Conservation (phyloP, 1,284 basidiomycete genomes). For the Coniophora puteana region DNA sequence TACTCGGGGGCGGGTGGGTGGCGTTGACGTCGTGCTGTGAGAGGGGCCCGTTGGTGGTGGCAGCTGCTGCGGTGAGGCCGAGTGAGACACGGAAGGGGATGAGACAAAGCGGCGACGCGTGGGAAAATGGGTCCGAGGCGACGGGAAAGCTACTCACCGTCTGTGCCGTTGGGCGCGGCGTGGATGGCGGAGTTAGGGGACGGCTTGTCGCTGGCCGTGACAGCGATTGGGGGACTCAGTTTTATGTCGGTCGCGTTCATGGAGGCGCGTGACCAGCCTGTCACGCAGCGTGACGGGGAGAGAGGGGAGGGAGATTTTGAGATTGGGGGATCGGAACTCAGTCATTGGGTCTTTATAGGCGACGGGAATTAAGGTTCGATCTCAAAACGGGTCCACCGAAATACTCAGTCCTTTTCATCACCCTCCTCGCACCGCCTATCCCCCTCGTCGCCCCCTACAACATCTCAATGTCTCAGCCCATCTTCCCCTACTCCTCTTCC, state of each 20-base stretch:
- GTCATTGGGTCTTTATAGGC: constrained; percentile 72
- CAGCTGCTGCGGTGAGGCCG: constrained; percentile 28
- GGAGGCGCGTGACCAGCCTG: constrained; percentile 45
- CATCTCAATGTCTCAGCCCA: constrained; percentile 21
- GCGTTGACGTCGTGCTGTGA: constrained; percentile 44
- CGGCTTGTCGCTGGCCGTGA: constrained; percentile 26
- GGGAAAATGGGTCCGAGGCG: too few species aligned
- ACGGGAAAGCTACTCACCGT: constrained; percentile 23
- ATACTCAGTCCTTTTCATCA: constrained; percentile 28
- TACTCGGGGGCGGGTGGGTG: too few species aligned
- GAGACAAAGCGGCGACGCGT: too few species aligned
- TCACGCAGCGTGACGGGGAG: constrained; percentile 47
- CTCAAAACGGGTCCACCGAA: constrained; percentile 55
- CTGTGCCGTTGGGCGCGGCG: constrained; percentile 25
- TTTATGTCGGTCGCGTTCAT: constrained; percentile 50
- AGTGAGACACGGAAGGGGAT: too few species aligned
- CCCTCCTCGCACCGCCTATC: constrained; percentile 11
- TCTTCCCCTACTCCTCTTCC: constrained; percentile 49
- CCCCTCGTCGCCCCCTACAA: constrained; percentile 15
- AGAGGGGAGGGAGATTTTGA: constrained; percentile 57
- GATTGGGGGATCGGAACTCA: constrained; percentile 67
- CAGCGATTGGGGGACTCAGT: constrained; percentile 29
- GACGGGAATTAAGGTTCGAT: constrained; percentile 76
- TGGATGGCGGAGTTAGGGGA: constrained; percentile 12
- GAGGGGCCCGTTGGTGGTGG: constrained; percentile 32